Evolutionary conservation across 768 basidiomycete genomes (phyloP).

Genomic region (Floccularia luteovirens): DNA sequence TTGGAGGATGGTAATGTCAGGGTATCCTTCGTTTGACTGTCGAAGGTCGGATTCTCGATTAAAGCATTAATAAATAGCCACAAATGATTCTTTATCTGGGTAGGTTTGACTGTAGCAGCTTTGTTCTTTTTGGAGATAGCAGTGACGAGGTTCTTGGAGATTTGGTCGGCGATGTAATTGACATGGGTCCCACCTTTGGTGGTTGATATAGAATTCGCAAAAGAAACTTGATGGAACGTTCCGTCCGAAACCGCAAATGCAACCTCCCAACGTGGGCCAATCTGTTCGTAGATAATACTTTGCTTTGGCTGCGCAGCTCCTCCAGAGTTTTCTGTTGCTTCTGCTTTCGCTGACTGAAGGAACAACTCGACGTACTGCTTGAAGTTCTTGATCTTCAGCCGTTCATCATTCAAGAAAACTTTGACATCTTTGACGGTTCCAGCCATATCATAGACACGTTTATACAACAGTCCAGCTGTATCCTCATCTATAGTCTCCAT

Average conservation of each 20-base stretch:
- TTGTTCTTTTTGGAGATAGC: constrained; percentile 96
- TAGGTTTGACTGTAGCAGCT: constrained; percentile 85
- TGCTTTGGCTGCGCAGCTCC: constrained; percentile 76
- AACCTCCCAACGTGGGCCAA: constrained; percentile 86
- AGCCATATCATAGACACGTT: constrained; percentile 95
- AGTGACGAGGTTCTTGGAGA: constrained; percentile 77
- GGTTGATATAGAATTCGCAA: constrained; percentile 96
- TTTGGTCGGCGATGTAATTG: constrained; percentile 73
- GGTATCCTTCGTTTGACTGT: constrained; percentile 98
- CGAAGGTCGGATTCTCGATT: constrained; percentile 97
- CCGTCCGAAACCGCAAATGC: constrained; percentile 94
- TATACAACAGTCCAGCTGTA: constrained; percentile 79
- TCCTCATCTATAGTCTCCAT: constrained; percentile 91
- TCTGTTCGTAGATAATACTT: constrained; percentile 74
- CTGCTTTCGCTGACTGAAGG: constrained; percentile 66
- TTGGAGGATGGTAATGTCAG: constrained; percentile 81
- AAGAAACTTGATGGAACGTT: constrained; percentile 88
- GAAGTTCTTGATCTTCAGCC: constrained; percentile 90
- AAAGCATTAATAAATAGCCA: constrained; percentile 96
- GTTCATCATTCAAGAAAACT: constrained; percentile 88
- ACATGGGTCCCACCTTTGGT: constrained; percentile 97
- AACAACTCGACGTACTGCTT: constrained; percentile 97
- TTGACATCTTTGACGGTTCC: constrained; percentile 93
- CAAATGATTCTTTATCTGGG: constrained; percentile 96
- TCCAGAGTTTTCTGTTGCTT: constrained; percentile 60